A percentile compares a stretch with the other conserved stretches of the same genome.
These are phyloP conservation scores for Kickxella alabastrina DNA, from an alignment of 192 early-diverging fungal species.

Conservation along the genomic window DNA sequence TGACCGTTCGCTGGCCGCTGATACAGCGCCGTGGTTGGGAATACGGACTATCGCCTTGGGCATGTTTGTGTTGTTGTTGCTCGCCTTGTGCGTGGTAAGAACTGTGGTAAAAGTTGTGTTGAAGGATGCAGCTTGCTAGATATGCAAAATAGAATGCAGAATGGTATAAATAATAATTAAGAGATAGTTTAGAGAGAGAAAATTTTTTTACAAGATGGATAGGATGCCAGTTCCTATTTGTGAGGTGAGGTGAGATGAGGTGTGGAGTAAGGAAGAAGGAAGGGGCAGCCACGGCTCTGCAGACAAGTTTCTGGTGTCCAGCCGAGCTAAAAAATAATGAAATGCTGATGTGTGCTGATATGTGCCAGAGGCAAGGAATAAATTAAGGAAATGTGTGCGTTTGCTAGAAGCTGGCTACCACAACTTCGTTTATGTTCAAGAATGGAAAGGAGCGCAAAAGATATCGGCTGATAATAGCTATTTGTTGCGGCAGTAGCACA, in stretches of 20 bases:
- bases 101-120: too few relatives aligned
- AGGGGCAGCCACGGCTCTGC: too few relatives aligned
- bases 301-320: too few relatives aligned
- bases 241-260: too few relatives aligned
- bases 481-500: conserved; percentile 4
- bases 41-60: conserved; percentile 15
- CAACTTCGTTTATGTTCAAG: neutral
- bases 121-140: neutral
- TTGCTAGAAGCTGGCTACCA: neutral
- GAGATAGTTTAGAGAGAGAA: neutral
- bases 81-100: too few relatives aligned
- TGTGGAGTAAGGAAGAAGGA: too few relatives aligned
- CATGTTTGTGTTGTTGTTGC: conserved; percentile 13
- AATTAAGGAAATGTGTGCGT: neutral
- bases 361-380: neutral
- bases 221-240: too few relatives aligned
- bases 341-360: too few relatives aligned
- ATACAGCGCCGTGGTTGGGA: conserved; percentile 6
- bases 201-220: neutral
- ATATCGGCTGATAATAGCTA: neutral
- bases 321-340: too few relatives aligned
- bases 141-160: neutral
- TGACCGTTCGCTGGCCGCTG: conserved; percentile 18
- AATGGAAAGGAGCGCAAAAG: neutral
- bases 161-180: neutral